phyloP scores from a whole-genome alignment of 768 basidiomycete genomes.

The Hericium rajendrae region DNA sequence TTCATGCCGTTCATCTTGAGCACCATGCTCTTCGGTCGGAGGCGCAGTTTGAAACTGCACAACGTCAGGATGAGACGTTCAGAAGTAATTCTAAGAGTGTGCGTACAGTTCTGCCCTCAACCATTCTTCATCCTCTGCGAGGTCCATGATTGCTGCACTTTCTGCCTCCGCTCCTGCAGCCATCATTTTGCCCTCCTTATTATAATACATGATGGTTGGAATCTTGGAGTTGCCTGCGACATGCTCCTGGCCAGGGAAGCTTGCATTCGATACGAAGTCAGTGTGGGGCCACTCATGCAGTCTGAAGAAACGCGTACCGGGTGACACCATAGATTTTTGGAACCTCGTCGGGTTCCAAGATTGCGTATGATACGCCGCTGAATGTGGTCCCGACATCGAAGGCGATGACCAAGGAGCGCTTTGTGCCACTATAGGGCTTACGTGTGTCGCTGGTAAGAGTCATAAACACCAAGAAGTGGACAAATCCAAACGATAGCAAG shows the following conservation, averaged over 20 bases:
- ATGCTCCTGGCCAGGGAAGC: constrained; percentile 81
- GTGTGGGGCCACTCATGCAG: neutral
- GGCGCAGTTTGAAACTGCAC: constrained; percentile 67
- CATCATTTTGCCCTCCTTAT: constrained; percentile 52
- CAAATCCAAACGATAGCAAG: neutral
- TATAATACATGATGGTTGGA: constrained; percentile 69
- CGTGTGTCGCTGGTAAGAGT: constrained; percentile 53
- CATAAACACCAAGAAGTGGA: constrained; percentile 21
- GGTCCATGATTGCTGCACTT: constrained; percentile 40
- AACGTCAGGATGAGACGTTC: neutral
- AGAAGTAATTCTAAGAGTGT: constrained; percentile 1
- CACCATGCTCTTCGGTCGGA: constrained; percentile 70
- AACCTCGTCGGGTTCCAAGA: constrained; percentile 72
- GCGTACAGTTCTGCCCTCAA: constrained; percentile 66
- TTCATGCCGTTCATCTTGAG: constrained; percentile 81
- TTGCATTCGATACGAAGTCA: constrained; percentile 16
- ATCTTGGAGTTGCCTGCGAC: constrained; percentile 81
- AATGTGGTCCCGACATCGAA: constrained; percentile 81
- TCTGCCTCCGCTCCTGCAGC: constrained; percentile 76
- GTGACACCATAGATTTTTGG: constrained; percentile 78
- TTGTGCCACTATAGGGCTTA: constrained; percentile 60
- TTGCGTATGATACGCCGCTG: constrained; percentile 76
- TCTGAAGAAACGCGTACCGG: constrained; percentile 33
- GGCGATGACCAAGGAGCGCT: constrained; percentile 63
- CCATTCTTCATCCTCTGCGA: constrained; percentile 74